Conservation (phyloP, 1,284 basidiomycete genomes). For the Sporisorium graminicola region DNA sequence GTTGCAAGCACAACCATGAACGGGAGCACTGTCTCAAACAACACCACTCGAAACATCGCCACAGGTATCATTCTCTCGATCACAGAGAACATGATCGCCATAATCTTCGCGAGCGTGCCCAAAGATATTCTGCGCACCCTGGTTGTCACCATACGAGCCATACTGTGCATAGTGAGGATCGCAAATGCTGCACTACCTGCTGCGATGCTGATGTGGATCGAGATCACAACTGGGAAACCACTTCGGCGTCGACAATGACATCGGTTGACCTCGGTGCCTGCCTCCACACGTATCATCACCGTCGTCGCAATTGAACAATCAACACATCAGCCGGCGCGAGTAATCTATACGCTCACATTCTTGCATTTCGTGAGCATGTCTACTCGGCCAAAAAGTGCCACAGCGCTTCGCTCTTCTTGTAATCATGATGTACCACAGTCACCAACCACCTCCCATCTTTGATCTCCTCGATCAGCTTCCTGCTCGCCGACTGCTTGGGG, state of each 20-base stretch:
- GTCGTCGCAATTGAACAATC: conserved; percentile 12
- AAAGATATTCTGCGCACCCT: not conserved
- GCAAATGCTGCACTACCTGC: conserved; percentile 5
- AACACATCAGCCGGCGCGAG: not conserved
- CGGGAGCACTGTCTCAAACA: conserved; percentile 7
- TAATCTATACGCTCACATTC: not conserved
- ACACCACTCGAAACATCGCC: conserved; percentile 5
- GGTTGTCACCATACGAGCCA: conserved; percentile 1
- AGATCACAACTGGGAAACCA: conserved; percentile 25
- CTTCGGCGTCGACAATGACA: conserved; percentile 19
- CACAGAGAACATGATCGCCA: conserved; percentile 6
- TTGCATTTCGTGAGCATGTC: not conserved
- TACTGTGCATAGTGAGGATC: not conserved
- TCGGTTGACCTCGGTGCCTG: not conserved
- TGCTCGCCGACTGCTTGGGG: conserved; percentile 79
- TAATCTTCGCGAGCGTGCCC: not conserved
- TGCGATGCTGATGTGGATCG: not conserved
- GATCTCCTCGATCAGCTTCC: conserved; percentile 80
- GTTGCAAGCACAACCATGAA: too few relatives aligned
- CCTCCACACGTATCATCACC: conserved; percentile 15
- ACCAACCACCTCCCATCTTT: conserved; percentile 87
- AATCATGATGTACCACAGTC: conserved; percentile 94
- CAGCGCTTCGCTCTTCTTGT: conserved; percentile 81
- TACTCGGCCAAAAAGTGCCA: conserved; percentile 73
- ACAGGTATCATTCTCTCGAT: conserved; percentile 9